Conservation (phyloP, 805 yeast species). For the Debaryomyces maramus region DNA sequence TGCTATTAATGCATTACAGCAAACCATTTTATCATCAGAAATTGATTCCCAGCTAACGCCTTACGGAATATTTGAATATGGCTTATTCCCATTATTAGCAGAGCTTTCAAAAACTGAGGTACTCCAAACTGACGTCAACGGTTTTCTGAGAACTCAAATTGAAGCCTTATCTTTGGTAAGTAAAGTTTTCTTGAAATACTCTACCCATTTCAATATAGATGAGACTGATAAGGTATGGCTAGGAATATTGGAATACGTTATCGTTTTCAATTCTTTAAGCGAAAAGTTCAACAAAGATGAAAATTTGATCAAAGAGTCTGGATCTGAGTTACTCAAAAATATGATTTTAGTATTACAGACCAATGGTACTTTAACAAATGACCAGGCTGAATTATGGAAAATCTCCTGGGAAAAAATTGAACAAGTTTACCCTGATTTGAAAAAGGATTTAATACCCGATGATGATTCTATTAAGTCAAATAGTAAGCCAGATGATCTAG, state of each 20-base stretch:
- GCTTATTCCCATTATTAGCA: conserved; percentile 69
- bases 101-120: conserved; percentile 67
- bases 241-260: conserved; percentile 33
- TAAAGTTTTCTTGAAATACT: conserved; percentile 46
- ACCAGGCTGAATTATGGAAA: conserved; percentile 28
- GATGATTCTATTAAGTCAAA: background rate
- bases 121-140: conserved; percentile 54
- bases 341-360: conserved; percentile 40
- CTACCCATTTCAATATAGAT: conserved; percentile 22
- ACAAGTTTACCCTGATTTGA: conserved; percentile 28
- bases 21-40: conserved; percentile 45
- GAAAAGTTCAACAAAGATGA: conserved; percentile 14
- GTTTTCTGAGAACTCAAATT: conserved; percentile 64
- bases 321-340: conserved; percentile 39
- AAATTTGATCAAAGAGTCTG: conserved; percentile 30
- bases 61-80: conserved; percentile 63
- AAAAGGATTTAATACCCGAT: conserved; percentile 14
- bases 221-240: conserved; percentile 34
- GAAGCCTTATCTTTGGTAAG: conserved; percentile 69
- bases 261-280: conserved; percentile 24
- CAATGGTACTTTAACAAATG: conserved; percentile 22
- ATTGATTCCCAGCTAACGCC: conserved; percentile 43
- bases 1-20: conserved; percentile 63
- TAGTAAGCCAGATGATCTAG: background rate
- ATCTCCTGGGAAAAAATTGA: conserved; percentile 34